phyloP scores from a whole-genome alignment of 768 basidiomycete species.

The Phylloporus arenicola region DNA sequence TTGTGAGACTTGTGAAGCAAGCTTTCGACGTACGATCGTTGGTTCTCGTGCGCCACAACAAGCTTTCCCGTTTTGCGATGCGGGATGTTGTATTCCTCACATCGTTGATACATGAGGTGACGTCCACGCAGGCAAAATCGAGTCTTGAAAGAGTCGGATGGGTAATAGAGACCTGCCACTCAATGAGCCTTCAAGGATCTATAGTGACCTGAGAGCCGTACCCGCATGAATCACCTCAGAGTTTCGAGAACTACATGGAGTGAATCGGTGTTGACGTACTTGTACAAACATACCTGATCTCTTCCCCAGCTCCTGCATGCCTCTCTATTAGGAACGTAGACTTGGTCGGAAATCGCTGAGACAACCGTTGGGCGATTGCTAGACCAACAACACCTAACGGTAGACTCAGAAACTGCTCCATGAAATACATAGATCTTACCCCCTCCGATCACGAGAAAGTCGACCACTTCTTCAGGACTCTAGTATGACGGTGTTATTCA shows the following conservation, averaged over 20 bases:
- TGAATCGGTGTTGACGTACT: background rate
- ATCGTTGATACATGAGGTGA: constrained; percentile 75
- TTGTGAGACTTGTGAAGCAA: constrained; percentile 59
- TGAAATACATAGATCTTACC: constrained; percentile 38
- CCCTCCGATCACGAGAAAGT: constrained; percentile 85
- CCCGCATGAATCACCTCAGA: constrained; percentile 95
- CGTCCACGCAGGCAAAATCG: constrained; percentile 82
- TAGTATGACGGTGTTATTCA: constrained; percentile 21
- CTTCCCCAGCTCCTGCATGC: constrained; percentile 69
- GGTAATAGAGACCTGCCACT: constrained; percentile 73
- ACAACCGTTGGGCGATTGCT: constrained; percentile 74
- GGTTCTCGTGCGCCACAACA: constrained; percentile 69
- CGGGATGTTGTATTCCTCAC: constrained; percentile 56
- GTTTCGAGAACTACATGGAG: constrained; percentile 67
- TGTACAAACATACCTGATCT: constrained; percentile 58
- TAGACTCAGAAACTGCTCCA: background rate
- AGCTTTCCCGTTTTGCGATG: constrained; percentile 81
- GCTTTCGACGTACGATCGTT: constrained; percentile 63
- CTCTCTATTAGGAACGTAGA: constrained; percentile 82
- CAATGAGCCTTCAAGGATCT: background rate
- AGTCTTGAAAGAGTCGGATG: constrained; percentile 77
- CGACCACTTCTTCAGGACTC: constrained; percentile 67
- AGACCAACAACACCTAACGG: constrained; percentile 76
- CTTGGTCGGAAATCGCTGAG: constrained; percentile 54
- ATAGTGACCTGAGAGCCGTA: constrained; percentile 28